Conservation (phyloP, 495 filamentous ascomycete genomes). For the Poronia punctata region DNA sequence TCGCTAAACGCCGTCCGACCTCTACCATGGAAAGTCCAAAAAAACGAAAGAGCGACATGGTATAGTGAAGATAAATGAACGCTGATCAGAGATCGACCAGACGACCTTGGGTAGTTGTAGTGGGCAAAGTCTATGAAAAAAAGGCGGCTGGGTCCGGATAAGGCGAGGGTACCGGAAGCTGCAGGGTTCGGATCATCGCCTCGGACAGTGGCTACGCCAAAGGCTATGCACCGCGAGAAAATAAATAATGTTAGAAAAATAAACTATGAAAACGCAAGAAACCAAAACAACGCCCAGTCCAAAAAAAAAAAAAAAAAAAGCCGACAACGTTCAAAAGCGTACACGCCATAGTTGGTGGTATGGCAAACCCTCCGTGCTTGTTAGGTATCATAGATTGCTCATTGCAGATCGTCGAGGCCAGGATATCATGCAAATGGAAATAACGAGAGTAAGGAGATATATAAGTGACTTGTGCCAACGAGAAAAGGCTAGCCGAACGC, state of each 20-base stretch:
- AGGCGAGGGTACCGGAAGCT: not conserved
- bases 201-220: slow-evolving; percentile 13
- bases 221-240: slow-evolving; percentile 16
- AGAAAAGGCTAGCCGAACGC: too few species aligned
- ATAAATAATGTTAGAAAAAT: too few species aligned
- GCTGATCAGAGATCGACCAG: too few species aligned
- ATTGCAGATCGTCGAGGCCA: slow-evolving; percentile 22
- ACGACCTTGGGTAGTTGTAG: too few species aligned
- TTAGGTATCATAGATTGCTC: slow-evolving; percentile 25
- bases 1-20: slow-evolving; percentile 11
- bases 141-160: too few species aligned
- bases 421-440: slow-evolving; percentile 18
- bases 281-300: slow-evolving; percentile 25
- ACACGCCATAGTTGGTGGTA: slow-evolving; percentile 6
- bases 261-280: too few species aligned
- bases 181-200: slow-evolving; percentile 9
- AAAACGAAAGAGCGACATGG: slow-evolving; percentile 2
- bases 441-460: slow-evolving; percentile 7
- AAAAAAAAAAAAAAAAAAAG: slow-evolving; percentile 13
- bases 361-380: slow-evolving; percentile 11
- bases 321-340: not conserved
- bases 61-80: too few species aligned
- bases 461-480: too few species aligned
- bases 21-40: slow-evolving; percentile 2
- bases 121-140: too few species aligned